These are phyloP conservation scores for Takashimella tepidaria DNA, from an alignment of 1,284 basidiomycete species.

Conservation along the genomic window DNA sequence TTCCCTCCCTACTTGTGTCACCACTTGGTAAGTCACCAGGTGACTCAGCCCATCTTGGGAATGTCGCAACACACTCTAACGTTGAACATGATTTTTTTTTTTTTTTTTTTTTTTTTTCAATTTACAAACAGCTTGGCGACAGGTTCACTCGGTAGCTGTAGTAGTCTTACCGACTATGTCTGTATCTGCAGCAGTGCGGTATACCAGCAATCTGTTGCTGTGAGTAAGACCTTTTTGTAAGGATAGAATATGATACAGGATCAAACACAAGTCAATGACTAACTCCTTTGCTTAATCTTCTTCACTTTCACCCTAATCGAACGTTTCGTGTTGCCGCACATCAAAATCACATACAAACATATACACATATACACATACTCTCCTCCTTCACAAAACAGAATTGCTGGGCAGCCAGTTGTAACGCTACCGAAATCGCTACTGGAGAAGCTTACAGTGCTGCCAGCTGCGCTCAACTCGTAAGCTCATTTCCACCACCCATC, in stretches of 20 bases:
- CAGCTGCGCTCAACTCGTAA: slow-evolving; percentile 19
- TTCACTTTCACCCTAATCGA: no score
- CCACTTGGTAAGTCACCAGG: slow-evolving; percentile 1
- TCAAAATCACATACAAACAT: no score
- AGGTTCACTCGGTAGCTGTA: slow-evolving; percentile 15
- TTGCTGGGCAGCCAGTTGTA: slow-evolving; percentile 18
- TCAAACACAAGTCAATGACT: no score
- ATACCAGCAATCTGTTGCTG: slow-evolving; percentile 19
- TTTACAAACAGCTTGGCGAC: neutral
- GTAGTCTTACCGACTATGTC: slow-evolving; percentile 11
- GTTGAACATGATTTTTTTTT: no score
- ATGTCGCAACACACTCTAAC: slow-evolving; percentile 16
- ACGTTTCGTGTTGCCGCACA: no score
- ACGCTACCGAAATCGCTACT: slow-evolving; percentile 10
- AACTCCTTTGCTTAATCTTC: no score
- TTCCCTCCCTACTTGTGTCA: neutral
- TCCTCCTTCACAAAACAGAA: no score
- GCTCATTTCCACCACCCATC: neutral
- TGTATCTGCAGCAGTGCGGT: slow-evolving; percentile 20
- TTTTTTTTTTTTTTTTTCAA: neutral
- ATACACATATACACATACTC: no score
- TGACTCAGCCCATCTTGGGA: slow-evolving; percentile 5
- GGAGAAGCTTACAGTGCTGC: slow-evolving; percentile 16
- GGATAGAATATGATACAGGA: no score
- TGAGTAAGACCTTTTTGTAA: no score